These are phyloP conservation scores for Fusarium neocosmosporiellum DNA, from an alignment of 2,329 filamentous ascomycete species.

Conservation along the genomic window DNA sequence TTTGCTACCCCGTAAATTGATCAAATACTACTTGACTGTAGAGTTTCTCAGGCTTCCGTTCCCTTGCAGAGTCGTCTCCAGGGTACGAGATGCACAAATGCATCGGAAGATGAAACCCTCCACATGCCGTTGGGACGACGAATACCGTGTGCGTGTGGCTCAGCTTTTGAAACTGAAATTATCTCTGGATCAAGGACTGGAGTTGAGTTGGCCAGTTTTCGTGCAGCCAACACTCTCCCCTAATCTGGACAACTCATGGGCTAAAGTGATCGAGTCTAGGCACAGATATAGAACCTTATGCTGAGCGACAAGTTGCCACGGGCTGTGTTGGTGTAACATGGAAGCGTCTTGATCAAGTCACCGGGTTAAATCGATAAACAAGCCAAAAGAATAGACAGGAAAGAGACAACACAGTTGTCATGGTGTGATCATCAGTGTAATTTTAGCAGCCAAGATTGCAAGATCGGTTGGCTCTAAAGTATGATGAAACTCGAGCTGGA, in stretches of 20 bases:
- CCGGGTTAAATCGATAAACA: not conserved
- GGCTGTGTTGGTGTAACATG: not conserved
- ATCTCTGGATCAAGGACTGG: not conserved
- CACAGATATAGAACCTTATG: constrained; percentile 13
- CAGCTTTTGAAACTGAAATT: not conserved
- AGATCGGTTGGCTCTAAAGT: constrained; percentile 32
- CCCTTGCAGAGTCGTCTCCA: not conserved
- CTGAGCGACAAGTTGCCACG: constrained; percentile 24
- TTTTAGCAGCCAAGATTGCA: not conserved
- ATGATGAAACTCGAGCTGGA: constrained; percentile 37
- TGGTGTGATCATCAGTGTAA: constrained; percentile 11
- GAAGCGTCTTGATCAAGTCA: not conserved
- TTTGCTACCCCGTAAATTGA: not conserved
- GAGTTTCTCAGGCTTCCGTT: not conserved
- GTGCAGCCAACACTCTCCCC: not conserved
- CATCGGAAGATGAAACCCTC: not conserved
- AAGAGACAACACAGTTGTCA: not conserved
- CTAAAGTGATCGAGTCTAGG: constrained; percentile 10
- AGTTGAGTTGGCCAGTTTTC: not conserved
- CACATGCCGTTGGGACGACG: not conserved
- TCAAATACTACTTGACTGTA: not conserved
- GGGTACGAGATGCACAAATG: constrained; percentile 4
- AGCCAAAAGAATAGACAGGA: not conserved
- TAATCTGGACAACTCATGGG: not conserved
- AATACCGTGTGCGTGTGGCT: not conserved